These are phyloP conservation scores for Cercospora citrullina DNA, from an alignment of 2,329 filamentous ascomycete genomes.

Conservation along the genomic window DNA sequence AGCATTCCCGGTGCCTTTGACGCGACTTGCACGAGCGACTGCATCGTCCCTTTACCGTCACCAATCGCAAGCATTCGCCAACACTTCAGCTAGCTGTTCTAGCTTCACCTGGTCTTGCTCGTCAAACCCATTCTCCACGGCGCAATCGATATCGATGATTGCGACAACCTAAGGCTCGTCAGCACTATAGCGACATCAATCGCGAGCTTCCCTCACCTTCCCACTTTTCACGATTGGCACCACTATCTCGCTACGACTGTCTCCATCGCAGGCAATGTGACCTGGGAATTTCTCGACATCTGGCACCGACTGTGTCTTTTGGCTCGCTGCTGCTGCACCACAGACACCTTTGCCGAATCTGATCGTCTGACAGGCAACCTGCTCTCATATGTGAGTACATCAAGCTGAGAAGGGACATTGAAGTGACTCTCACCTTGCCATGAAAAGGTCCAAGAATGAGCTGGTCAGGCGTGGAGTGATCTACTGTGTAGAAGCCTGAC, in stretches of 20 bases:
- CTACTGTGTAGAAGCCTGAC: conserved; percentile 75
- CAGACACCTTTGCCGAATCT: conserved; percentile 73
- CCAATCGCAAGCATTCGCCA: conserved; percentile 67
- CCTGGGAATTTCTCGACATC: conserved; percentile 75
- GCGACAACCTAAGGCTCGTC: conserved; percentile 57
- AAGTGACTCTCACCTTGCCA: conserved; percentile 55
- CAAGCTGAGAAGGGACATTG: not conserved
- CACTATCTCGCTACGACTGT: conserved; percentile 76
- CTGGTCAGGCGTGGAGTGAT: conserved; percentile 50
- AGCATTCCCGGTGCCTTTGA: not conserved
- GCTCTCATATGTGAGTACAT: not conserved
- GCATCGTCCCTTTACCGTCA: conserved; percentile 15
- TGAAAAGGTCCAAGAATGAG: conserved; percentile 79
- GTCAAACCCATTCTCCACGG: conserved; percentile 66
- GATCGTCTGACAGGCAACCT: conserved; percentile 72
- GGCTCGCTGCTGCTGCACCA: conserved; percentile 64
- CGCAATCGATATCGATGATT: conserved; percentile 80
- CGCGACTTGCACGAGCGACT: not conserved
- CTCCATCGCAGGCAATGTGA: conserved; percentile 79
- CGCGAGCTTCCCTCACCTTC: conserved; percentile 43
- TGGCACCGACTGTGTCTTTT: conserved; percentile 62
- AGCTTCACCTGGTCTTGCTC: conserved; percentile 64
- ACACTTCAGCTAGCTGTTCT: conserved; percentile 63
- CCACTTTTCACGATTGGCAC: conserved; percentile 65
- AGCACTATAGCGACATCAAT: not conserved